phyloP scores from a whole-genome alignment of 2,329 filamentous ascomycete genomes.

The Talaromyces islandicus region DNA sequence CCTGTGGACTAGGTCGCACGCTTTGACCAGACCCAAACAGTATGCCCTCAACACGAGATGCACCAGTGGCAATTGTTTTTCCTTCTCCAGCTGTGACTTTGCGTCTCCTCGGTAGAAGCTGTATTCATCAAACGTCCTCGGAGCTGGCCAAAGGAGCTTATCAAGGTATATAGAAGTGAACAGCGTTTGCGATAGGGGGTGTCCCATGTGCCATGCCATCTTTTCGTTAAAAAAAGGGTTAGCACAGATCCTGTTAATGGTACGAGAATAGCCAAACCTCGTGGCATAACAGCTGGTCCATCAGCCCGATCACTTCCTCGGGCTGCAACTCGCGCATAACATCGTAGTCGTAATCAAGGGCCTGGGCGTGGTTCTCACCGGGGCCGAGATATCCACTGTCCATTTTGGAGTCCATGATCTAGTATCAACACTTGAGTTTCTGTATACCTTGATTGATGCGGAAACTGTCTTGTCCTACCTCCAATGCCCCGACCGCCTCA shows the following conservation, averaged over 20 bases:
- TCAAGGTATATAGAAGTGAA: slow-evolving; percentile 92
- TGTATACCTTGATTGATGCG: background rate
- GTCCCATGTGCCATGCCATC: slow-evolving; percentile 97
- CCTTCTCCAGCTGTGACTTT: background rate
- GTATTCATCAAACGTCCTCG: slow-evolving; percentile 58
- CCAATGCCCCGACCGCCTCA: slow-evolving; percentile 75
- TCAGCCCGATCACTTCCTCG: slow-evolving; percentile 81
- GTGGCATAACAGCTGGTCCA: slow-evolving; percentile 84
- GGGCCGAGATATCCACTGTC: slow-evolving; percentile 80
- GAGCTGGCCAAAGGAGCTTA: slow-evolving; percentile 66
- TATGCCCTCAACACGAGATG: slow-evolving; percentile 72
- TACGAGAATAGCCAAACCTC: slow-evolving; percentile 54
- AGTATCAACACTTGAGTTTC: slow-evolving; percentile 1
- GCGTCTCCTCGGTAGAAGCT: slow-evolving; percentile 44
- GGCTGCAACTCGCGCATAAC: slow-evolving; percentile 62
- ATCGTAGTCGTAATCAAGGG: slow-evolving; percentile 79
- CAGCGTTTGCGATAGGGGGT: slow-evolving; percentile 87
- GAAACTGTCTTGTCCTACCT: slow-evolving; percentile 32
- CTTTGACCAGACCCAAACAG: slow-evolving; percentile 77
- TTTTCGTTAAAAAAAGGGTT: slow-evolving; percentile 31
- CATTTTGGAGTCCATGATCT: slow-evolving; percentile 99
- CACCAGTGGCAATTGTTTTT: slow-evolving; percentile 41
- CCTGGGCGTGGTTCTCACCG: slow-evolving; percentile 52
- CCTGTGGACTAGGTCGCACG: slow-evolving; percentile 71
- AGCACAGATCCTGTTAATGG: background rate